Evolutionary conservation across 2,329 filamentous ascomycete species (phyloP), one percentile per base, ranked within the genome.

Genomic region (Bipolaris zeicola): DNA sequence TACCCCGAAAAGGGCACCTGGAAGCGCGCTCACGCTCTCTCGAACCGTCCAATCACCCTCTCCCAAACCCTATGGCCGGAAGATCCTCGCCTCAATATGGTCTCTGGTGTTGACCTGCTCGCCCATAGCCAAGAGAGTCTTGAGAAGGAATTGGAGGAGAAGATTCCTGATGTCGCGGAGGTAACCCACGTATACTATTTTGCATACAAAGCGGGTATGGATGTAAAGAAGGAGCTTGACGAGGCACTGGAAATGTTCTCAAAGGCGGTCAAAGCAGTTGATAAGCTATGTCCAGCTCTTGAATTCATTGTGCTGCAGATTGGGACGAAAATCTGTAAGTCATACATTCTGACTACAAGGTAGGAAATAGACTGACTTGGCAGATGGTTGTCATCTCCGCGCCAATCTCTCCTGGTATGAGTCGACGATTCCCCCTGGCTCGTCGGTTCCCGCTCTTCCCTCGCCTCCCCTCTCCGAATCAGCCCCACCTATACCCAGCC

Each of bases 101-200:
- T 79, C 2, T 76, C 73, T 18, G 78, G 78, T 8, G 76, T 80
- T 55, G 76, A 80, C 61, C 66, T 81, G 10, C 70, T 80, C 11
- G 59, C 73, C 26, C 71, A 74, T 16, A 68, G 55, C 46, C 77
- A 78, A 50, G 69, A 79, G 34, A 71, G 76, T 10, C 58, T 81
- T 10, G 74, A 78, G 55, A 60, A 61, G 14, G 66, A 67, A 26
- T 53, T 80, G 45, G 66, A 69, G 43, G 50, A 64, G 18, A 72
- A 69, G 39, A 69, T 79, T 28, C 53, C 72, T 1, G 68, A 70
- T 2, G 66, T 80, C 7, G 64, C 71, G 7, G 69, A 74, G 24
- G 75, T 80, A 1, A 80, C 78, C 20, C 78, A 81, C 66, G 73
- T 80, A 11, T 79, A 78, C 64, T 81, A 77, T 53, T 60, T 79